Percentiles rank a stretch among this genome's conserved stretches.
These are phyloP conservation scores for Leucoagaricus sp. DNA, from an alignment of 1,284 basidiomycete genomes.

Conservation along the genomic window DNA sequence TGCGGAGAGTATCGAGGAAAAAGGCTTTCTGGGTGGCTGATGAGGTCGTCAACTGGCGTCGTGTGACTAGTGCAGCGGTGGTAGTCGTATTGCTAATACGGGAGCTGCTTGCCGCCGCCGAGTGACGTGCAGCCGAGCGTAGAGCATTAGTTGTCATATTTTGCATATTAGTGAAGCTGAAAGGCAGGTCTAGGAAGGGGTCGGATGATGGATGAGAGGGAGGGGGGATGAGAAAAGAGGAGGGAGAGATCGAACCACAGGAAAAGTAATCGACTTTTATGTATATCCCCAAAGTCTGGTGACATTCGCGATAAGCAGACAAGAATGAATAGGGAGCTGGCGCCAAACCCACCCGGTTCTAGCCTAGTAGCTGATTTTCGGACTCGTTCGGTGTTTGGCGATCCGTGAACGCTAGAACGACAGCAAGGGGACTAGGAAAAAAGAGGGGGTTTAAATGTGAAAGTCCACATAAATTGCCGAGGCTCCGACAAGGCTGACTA, in stretches of 20 bases:
- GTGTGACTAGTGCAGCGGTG: slow-evolving; percentile 1
- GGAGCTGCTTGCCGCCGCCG: neutral
- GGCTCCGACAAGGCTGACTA: no score
- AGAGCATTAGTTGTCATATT: slow-evolving; percentile 1
- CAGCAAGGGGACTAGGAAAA: neutral
- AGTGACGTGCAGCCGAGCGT: neutral
- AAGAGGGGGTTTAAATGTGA: neutral
- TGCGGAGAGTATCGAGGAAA: slow-evolving; percentile 17
- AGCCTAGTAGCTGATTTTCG: neutral
- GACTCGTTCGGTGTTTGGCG: slow-evolving; percentile 2
- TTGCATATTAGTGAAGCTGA: neutral
- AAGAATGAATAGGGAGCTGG: neutral
- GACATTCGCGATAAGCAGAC: slow-evolving; percentile 7
- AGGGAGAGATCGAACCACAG: neutral
- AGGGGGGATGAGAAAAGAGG: neutral
- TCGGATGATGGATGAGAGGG: neutral
- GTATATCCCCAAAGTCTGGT: neutral
- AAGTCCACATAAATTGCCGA: slow-evolving; percentile 2
- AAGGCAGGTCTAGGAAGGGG: neutral
- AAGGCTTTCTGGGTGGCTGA: slow-evolving; percentile 4
- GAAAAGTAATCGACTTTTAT: slow-evolving; percentile 5
- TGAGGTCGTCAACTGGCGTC: slow-evolving; percentile 7
- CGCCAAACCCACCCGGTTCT: neutral
- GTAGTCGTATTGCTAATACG: slow-evolving; percentile 1
- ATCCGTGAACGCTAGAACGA: neutral